Evolutionary conservation across 2,329 filamentous ascomycete species (phyloP).

Genomic region (Ascochyta rabiei): DNA sequence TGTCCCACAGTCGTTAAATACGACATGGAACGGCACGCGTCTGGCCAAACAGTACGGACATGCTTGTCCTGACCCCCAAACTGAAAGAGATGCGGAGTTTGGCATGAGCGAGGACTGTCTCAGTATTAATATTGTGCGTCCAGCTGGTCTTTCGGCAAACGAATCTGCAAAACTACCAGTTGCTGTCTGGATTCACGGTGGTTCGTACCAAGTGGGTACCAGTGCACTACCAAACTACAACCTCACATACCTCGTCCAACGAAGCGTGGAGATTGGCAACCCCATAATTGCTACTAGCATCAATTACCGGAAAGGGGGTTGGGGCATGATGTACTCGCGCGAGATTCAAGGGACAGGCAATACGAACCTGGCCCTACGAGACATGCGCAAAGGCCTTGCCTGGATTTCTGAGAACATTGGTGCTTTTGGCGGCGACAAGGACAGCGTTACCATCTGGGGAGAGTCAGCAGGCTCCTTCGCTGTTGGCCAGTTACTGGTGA

Average conservation of each 20-base stretch:
- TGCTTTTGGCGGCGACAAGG: slow-evolving; percentile 50
- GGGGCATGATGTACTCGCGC: slow-evolving; percentile 70
- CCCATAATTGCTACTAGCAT: slow-evolving; percentile 46
- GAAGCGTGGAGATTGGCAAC: slow-evolving; percentile 46
- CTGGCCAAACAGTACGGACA: slow-evolving; percentile 51
- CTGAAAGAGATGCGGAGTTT: slow-evolving; percentile 35
- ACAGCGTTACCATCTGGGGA: slow-evolving; percentile 55
- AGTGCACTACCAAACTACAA: slow-evolving; percentile 62
- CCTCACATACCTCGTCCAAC: slow-evolving; percentile 63
- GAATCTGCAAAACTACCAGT: slow-evolving; percentile 57
- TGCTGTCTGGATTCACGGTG: slow-evolving; percentile 65
- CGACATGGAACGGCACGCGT: slow-evolving; percentile 48
- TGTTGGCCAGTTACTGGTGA: slow-evolving; percentile 44
- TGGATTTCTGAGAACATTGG: slow-evolving; percentile 54
- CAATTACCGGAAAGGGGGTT: slow-evolving; percentile 63
- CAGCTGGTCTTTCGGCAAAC: slow-evolving; percentile 51
- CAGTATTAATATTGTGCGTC: slow-evolving; percentile 66
- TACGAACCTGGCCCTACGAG: slow-evolving; percentile 41
- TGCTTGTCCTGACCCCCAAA: slow-evolving; percentile 47
- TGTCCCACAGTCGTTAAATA: slow-evolving; percentile 57
- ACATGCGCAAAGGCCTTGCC: slow-evolving; percentile 55
- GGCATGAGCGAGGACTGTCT: slow-evolving; percentile 64
- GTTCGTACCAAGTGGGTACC: slow-evolving; percentile 52
- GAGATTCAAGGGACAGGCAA: slow-evolving; percentile 56
- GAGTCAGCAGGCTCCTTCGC: slow-evolving; percentile 54